Evolutionary conservation across 2,329 filamentous ascomycete species (phyloP).

Genomic region (Talaromyces sp.): DNA sequence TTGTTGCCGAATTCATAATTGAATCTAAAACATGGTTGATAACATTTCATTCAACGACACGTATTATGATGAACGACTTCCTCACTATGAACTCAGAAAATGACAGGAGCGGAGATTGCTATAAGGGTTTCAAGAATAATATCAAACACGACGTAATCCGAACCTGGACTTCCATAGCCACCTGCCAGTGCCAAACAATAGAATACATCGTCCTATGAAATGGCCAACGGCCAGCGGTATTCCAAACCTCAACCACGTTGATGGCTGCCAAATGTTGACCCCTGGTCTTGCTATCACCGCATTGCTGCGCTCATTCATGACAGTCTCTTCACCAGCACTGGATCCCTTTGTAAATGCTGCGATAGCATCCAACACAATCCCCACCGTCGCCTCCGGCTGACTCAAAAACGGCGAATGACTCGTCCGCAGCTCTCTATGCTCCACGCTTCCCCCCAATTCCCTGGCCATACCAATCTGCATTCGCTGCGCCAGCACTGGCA

Average conservation of each 20-base stretch:
- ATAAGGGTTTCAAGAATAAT: neutral
- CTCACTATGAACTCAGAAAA: neutral
- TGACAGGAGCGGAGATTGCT: neutral
- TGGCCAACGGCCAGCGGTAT: constrained; percentile 24
- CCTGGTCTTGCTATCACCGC: neutral
- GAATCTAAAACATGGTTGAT: neutral
- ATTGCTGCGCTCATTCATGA: neutral
- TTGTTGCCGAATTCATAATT: neutral
- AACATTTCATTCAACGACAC: neutral
- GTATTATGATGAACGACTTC: neutral
- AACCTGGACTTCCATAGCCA: constrained; percentile 18
- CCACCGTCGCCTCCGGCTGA: constrained; percentile 39
- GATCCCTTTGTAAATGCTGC: constrained; percentile 25
- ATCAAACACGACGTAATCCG: neutral
- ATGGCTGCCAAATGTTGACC: constrained; percentile 14
- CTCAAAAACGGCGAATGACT: constrained; percentile 53
- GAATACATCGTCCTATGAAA: constrained; percentile 22
- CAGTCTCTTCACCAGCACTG: constrained; percentile 7
- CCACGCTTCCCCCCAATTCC: constrained; percentile 36
- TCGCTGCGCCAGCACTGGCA: constrained; percentile 42
- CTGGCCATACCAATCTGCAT: constrained; percentile 39
- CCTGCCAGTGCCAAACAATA: constrained; percentile 22
- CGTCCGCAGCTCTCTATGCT: constrained; percentile 41
- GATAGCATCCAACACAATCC: constrained; percentile 39
- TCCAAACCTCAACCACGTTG: constrained; percentile 26